Evolutionary conservation across 2,329 filamentous ascomycete genomes (phyloP), one percentile per base, ranked within the genome.

Genomic region (Colletotrichum musicola): DNA sequence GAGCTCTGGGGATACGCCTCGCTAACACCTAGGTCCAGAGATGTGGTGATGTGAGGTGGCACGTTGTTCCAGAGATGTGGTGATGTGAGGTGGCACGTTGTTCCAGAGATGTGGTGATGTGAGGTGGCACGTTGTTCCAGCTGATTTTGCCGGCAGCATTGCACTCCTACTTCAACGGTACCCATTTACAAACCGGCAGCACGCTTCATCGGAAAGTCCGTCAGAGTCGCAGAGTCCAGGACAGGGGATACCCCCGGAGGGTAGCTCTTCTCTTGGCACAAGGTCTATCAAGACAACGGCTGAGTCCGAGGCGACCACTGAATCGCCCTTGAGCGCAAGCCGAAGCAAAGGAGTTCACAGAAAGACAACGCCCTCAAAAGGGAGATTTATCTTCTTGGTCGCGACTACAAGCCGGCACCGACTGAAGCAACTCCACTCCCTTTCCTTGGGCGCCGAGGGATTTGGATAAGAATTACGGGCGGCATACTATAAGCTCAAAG

Each of bases 321-420:
- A 40, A 10, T 6, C 13, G 38, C 38, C 38, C 38, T 2, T 10
- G 13, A 10, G 4, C 10, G 38, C 10, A 4, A 4, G 4, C 13
- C 38, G 10, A 40, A 10, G 38, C 6, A 40, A 40, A 40, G 13
- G 13, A 1, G 13, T 6, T 40, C 6, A 40, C 9, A 40, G 10
- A 10, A 40, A 40, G 9, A 40, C 38, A 40, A 14, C 10, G 9
- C 38, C 38, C 38, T 25, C 22, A 25, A 25, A 40, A 14, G 20
- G 40, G 10, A 49, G 60, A 35, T 57, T 47, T 20, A 63, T 63
- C 6, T 63, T 56, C 20, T 5, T 63, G 13, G 25, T 63, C 18
- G 51, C 60, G 6, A 49, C 42, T 1, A 57, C 42, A n/a, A 12
- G 27, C 27, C 42, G 18, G 14, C 30, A 42, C n/a, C 27, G 30